Conservation (phyloP, 2,329 filamentous ascomycete genomes). For the Sarocladium strictum region DNA sequence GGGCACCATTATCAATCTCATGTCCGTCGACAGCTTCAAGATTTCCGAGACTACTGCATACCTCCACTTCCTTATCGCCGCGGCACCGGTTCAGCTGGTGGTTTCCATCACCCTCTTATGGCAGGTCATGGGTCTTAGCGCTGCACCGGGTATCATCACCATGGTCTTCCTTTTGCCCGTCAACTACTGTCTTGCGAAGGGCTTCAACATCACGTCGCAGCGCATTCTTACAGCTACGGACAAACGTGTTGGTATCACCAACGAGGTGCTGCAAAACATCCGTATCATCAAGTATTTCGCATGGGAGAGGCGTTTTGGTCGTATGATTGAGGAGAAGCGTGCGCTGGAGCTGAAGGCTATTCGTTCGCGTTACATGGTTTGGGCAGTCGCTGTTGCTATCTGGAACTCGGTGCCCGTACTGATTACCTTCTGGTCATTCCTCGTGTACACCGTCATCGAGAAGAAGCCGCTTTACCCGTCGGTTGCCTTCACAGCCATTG, state of each 20-base stretch:
- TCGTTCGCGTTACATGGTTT: slow-evolving; percentile 79
- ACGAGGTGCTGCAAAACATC: slow-evolving; percentile 95
- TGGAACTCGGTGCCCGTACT: slow-evolving; percentile 95
- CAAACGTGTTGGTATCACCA: slow-evolving; percentile 91
- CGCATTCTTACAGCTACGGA: slow-evolving; percentile 89
- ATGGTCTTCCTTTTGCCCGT: slow-evolving; percentile 85
- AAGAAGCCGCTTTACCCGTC: slow-evolving; percentile 86
- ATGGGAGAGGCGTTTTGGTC: slow-evolving; percentile 89
- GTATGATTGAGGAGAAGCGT: slow-evolving; percentile 84
- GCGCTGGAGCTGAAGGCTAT: slow-evolving; percentile 70
- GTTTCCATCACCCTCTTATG: slow-evolving; percentile 80
- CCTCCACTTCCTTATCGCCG: slow-evolving; percentile 90
- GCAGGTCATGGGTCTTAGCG: slow-evolving; percentile 84
- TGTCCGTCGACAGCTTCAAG: slow-evolving; percentile 99
- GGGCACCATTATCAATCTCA: slow-evolving; percentile 98
- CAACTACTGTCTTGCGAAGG: slow-evolving; percentile 82
- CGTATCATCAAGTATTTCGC: slow-evolving; percentile 99
- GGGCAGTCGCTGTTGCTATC: slow-evolving; percentile 84
- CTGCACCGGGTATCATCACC: slow-evolving; percentile 84
- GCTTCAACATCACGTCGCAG: slow-evolving; percentile 83
- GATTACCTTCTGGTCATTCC: slow-evolving; percentile 94
- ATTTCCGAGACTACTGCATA: slow-evolving; percentile 93
- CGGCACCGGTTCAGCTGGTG: slow-evolving; percentile 80
- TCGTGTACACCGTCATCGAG: slow-evolving; percentile 87
- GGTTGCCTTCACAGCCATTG: slow-evolving; percentile 91